Percentiles rank a stretch among this genome's conserved stretches.
phyloP scores from a whole-genome alignment of 768 basidiomycete genomes.

The Tricholoma terreum region DNA sequence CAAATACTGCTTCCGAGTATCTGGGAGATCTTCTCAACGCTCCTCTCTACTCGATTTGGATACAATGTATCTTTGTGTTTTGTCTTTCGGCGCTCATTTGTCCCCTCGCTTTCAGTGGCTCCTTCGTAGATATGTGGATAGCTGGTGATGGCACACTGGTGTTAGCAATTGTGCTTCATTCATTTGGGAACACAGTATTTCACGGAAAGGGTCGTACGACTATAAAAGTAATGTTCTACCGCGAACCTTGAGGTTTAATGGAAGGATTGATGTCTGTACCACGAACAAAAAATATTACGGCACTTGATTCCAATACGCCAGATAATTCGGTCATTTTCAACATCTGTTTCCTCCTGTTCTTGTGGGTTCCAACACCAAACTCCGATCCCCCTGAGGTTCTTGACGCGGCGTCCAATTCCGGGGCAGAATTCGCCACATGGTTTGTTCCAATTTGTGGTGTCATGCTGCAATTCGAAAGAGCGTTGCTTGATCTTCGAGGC shows the following conservation, averaged over 20 bases:
- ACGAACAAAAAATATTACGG: too few species aligned
- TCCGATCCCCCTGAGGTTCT: too few species aligned
- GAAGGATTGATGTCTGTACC: too few species aligned
- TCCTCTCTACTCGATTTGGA: conserved; percentile 57
- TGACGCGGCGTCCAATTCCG: too few species aligned
- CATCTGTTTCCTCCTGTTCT: too few species aligned
- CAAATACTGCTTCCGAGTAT: conserved; percentile 64
- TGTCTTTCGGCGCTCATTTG: conserved; percentile 75
- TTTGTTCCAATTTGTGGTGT: not conserved
- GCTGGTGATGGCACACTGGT: conserved; percentile 66
- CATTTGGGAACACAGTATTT: too few species aligned
- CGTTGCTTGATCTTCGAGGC: not conserved
- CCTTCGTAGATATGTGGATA: conserved; percentile 83
- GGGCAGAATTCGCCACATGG: not conserved
- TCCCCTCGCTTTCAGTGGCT: conserved; percentile 81
- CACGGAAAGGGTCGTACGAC: too few species aligned
- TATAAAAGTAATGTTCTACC: too few species aligned
- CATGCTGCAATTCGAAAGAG: not conserved
- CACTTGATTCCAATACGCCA: too few species aligned
- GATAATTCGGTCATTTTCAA: too few species aligned
- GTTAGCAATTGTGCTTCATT: conserved; percentile 57
- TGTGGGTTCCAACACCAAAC: too few species aligned
- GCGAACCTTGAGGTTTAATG: too few species aligned
- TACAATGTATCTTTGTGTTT: conserved; percentile 68
- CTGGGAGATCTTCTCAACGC: conserved; percentile 62